Base-by-base conservation (phyloP, 352 stramenopile species). In the Phytophthora aleatoria region DNA sequence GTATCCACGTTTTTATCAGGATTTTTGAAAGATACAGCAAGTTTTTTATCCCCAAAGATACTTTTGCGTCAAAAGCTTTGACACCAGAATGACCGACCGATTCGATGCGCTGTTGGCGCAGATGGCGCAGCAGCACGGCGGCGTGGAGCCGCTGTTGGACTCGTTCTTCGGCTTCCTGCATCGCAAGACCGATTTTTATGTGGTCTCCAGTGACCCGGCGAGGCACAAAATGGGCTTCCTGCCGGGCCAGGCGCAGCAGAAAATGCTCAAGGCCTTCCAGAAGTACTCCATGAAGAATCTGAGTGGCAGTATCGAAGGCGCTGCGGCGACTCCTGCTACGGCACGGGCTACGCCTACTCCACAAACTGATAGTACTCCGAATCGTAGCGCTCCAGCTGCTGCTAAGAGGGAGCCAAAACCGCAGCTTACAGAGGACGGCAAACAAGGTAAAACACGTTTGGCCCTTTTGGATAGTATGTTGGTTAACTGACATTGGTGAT, bases 171-270 rank as follows among this genome's bases (percentile, higher is more conserved):
- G 93, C 36, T 99, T 99, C 59, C 71, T 99, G 54, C 85, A 97
- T 58, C 94, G 97, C 38, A 99, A 99, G 69, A 99, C 97, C 13
- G 97, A 99, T 81, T 99, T 99, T 72, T 99, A 99, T 78, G 81
- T 81, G 24, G 79, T 91, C 48, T 76, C 82, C 35, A 66, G 61
- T 28, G 75, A 92, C 56, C 84, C 84, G 2, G 61, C 12, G 33
- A 58, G 31, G 12, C 65, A 72, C 38, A 72, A 72, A 44, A 91
- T 92, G 81, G 84, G 83, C 11, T 94, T 92, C 60, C 42, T 72
- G 20, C 81, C 84, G 0, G 83, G 79, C 6, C 65, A 87, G 15
- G 84, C 86, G 8, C 66, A 93, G 62, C 61, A 86, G 58, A 87
- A 83, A 62, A 76, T 94, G 28, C 61, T 93, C 0, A 43, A 64